Base-by-base conservation (phyloP, 179 eudicot species). In the Spinacia oleracea region DNA sequence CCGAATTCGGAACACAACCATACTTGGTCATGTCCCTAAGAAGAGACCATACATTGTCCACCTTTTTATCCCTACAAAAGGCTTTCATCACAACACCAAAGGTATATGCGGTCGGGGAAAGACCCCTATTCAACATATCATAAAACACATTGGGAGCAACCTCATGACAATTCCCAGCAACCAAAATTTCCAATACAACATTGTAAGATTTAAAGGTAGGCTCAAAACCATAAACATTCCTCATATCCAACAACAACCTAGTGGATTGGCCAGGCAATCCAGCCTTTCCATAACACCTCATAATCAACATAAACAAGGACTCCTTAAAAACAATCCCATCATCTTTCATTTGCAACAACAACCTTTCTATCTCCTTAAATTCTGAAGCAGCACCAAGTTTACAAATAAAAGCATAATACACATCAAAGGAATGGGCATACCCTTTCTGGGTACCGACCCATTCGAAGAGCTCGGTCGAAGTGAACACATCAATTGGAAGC, bases 1-100 rank as follows among this genome's bases (percentile, higher is more conserved):
- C 82, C 2, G 97, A 85, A 86, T 91, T 92, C 12, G 99, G 96
- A 29, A 96, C 98, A 85, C 99, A 94, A 65, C 98, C 99, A 81
- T 94, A 83, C 79, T 87, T 96, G 12, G 93, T 89, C 99, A 96
- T 92, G 85, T 92, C 99, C 83, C 90, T 90, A 66, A 93, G 90
- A 73, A 96, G 93, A 4, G 94, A 89, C 75, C 86, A 88, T 0
- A 98, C 99, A 48, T 90, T 86, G 50, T 96, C 99, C 58, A 92
- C 85, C 73, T 94, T 94, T 78, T 90, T 86, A 73, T 80, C 69
- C 78, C 69, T 86, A 84, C 99, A 96, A 45, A 94, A 83, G 1
- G 98, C 97, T 82, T 91, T 89, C 88, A 96, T 91, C 31, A 96
- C 98, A 58, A 89, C 77, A 50, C 83, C 93, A 83, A 96, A 96